A percentile compares a stretch with the other conserved stretches of the same genome.
Evolutionary conservation across 2,329 filamentous ascomycete genomes (phyloP).

Genomic region (Fusarium sp.): DNA sequence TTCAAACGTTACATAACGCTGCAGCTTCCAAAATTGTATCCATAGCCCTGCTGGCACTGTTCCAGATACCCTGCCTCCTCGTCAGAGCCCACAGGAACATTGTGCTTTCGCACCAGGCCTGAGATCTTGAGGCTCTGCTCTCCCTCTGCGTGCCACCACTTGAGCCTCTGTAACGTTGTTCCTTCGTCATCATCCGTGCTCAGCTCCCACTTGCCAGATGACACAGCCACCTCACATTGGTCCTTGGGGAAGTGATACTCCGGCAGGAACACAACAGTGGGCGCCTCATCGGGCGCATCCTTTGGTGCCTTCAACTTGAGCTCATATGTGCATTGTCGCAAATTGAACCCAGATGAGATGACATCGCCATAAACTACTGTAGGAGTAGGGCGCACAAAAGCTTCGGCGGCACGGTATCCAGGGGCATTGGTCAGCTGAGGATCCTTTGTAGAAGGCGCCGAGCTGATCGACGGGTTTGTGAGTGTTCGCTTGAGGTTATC

Average conservation of each 20-base stretch:
- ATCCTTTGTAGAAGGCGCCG: conserved; percentile 59
- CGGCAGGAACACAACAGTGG: conserved; percentile 85
- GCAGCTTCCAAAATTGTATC: conserved; percentile 56
- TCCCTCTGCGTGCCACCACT: conserved; percentile 93
- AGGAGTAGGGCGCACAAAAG: conserved; percentile 86
- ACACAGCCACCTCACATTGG: conserved; percentile 74
- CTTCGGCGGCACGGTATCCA: conserved; percentile 89
- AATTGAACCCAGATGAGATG: conserved; percentile 77
- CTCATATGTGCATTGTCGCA: conserved; percentile 78
- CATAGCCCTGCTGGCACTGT: conserved; percentile 62
- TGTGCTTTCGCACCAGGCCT: conserved; percentile 73
- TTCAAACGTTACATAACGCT: conserved; percentile 57
- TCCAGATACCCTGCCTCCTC: conserved; percentile 84
- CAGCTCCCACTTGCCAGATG: conserved; percentile 89
- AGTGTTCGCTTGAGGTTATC: conserved; percentile 77
- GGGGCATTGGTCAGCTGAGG: conserved; percentile 68
- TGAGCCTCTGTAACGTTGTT: conserved; percentile 74
- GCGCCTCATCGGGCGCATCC: conserved; percentile 66
- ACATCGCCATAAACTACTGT: conserved; percentile 77
- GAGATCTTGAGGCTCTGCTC: conserved; percentile 80
- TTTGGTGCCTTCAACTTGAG: conserved; percentile 71
- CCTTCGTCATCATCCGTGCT: conserved; percentile 74
- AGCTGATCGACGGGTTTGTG: conserved; percentile 70
- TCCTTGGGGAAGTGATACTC: conserved; percentile 90
- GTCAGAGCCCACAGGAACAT: conserved; percentile 62